phyloP scores from a whole-genome alignment of 31 red algal species.

The Pterothamnion heteromorphum region DNA sequence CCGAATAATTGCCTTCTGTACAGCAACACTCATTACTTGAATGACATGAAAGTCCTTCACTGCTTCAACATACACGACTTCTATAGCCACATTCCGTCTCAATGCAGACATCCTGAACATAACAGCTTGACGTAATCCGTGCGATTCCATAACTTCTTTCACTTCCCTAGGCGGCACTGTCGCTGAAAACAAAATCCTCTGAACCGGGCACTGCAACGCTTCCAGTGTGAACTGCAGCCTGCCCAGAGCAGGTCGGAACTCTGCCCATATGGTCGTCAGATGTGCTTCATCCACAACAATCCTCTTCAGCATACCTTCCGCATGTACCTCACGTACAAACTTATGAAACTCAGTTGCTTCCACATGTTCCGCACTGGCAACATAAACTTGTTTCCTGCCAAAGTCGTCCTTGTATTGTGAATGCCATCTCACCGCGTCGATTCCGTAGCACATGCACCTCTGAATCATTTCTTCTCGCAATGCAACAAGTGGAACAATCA shows the following conservation, averaged over 20 bases:
- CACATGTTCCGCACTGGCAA: neutral
- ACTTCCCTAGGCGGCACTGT: neutral
- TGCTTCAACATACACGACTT: neutral
- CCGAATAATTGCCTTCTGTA: neutral
- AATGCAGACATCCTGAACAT: neutral
- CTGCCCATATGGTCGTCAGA: neutral
- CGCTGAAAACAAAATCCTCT: neutral
- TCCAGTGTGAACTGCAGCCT: neutral
- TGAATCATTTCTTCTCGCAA: neutral
- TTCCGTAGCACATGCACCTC: neutral
- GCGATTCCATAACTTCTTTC: neutral
- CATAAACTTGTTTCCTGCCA: neutral
- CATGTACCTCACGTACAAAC: neutral
- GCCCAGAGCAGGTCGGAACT: neutral
- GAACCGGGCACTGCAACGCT: neutral
- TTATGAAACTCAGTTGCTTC: neutral
- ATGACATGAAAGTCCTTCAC: neutral
- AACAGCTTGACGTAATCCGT: neutral
- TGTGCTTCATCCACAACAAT: neutral
- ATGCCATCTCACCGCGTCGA: neutral
- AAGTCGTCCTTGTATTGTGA: neutral
- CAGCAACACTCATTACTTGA: neutral
- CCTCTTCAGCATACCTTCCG: neutral
- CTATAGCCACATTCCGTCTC: neutral
- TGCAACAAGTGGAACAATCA: neutral